Conservation (phyloP, 805 yeast genomes). For the Scheffersomyces amazonensis region DNA sequence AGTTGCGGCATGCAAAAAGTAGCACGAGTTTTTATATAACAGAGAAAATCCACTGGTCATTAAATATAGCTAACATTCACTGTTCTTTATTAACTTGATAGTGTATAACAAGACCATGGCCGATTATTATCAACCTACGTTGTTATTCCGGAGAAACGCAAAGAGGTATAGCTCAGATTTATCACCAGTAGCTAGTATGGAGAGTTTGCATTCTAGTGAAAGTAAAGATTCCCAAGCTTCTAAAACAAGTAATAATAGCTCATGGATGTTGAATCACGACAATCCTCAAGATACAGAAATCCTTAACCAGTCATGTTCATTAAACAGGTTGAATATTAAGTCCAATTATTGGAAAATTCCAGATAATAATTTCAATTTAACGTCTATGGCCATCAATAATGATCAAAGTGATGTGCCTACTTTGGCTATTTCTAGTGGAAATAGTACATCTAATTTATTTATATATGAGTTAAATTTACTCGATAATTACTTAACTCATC, state of each 20-base stretch:
- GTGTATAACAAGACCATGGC: no score
- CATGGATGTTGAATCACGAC: constrained; percentile 30
- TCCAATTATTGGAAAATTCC: constrained; percentile 47
- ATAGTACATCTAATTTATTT: constrained; percentile 43
- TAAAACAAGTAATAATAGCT: constrained; percentile 2
- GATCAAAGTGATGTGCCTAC: constrained; percentile 24
- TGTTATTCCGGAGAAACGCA: constrained; percentile 41
- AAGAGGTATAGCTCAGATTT: constrained; percentile 19
- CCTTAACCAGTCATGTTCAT: constrained; percentile 41
- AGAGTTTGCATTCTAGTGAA: background rate
- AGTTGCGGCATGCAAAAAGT: no score
- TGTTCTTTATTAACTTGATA: background rate
- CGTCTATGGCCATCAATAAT: constrained; percentile 35
- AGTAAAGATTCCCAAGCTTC: constrained; percentile 1
- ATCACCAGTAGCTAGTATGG: constrained; percentile 20
- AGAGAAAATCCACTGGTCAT: no score
- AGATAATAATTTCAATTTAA: constrained; percentile 41
- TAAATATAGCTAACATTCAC: no score
- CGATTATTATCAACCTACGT: constrained; percentile 39
- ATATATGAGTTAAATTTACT: constrained; percentile 46
- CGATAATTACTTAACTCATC: constrained; percentile 47
- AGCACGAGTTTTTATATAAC: no score
- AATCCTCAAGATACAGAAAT: constrained; percentile 27
- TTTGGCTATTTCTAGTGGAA: constrained; percentile 54
- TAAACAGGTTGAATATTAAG: constrained; percentile 37